Conservation (phyloP, 1,139 yeast species). For the Taiozyma sp. region DNA sequence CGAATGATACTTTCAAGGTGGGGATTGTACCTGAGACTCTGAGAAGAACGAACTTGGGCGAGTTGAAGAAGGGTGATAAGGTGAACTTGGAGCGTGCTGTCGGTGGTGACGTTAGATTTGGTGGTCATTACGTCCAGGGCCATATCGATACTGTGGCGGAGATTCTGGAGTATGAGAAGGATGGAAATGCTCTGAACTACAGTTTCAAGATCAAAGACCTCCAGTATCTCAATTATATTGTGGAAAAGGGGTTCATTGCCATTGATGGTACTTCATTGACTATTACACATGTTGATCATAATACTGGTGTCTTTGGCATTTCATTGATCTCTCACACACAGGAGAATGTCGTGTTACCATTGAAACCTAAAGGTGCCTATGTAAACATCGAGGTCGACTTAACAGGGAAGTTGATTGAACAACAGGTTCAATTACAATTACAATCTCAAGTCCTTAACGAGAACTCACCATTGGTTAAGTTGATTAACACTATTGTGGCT, state of each 20-base stretch:
- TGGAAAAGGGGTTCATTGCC: slow-evolving; percentile 89
- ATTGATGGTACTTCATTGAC: slow-evolving; percentile 95
- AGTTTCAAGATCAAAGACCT: slow-evolving; percentile 68
- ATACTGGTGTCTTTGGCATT: slow-evolving; percentile 58
- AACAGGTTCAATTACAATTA: slow-evolving; percentile 62
- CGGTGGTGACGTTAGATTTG: slow-evolving; percentile 73
- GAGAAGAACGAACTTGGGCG: slow-evolving; percentile 71
- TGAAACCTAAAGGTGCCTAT: slow-evolving; percentile 51
- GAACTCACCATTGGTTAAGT: slow-evolving; percentile 31
- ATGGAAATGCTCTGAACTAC: slow-evolving; percentile 74
- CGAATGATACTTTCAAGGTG: slow-evolving; percentile 59
- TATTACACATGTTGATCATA: slow-evolving; percentile 66
- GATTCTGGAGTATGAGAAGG: slow-evolving; percentile 48
- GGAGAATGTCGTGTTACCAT: slow-evolving; percentile 67
- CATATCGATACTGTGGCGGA: slow-evolving; percentile 89
- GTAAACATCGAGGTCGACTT: slow-evolving; percentile 94
- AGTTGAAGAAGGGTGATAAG: slow-evolving; percentile 45
- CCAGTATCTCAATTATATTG: slow-evolving; percentile 65
- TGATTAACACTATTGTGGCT: slow-evolving; percentile 49
- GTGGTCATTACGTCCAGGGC: slow-evolving; percentile 98
- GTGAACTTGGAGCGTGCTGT: slow-evolving; percentile 94
- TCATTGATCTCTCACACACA: slow-evolving; percentile 94
- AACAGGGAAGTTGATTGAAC: slow-evolving; percentile 86
- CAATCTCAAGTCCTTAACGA: slow-evolving; percentile 46
- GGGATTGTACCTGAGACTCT: slow-evolving; percentile 94